Base-by-base conservation (phyloP, 495 filamentous ascomycete genomes). In the Bathelium albidoporum region DNA sequence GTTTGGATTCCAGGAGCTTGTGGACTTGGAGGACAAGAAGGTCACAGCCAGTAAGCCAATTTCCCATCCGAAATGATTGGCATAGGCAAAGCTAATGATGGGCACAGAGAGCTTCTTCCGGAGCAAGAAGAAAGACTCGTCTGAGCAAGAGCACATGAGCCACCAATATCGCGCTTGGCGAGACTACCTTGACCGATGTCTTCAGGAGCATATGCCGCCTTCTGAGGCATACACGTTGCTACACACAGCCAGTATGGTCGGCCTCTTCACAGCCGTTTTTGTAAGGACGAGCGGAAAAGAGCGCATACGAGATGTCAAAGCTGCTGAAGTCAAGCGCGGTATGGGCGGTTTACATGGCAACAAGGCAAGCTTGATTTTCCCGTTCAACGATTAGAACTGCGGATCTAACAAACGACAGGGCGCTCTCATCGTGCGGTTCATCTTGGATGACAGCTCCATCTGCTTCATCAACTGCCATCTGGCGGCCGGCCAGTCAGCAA, bases 381-480 rank as follows among this genome's bases (percentile, higher is more conserved):
- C 26, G 18, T n/a, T 18, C 14, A 22, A 18, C 22, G 29, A 49
- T 20, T 32, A 20, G 16, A 12, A 44, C 3, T 2, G 14, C 5
- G 34, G 14, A n/a, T 29, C 58, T 59, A 61, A 66, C 39, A 11
- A 18, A 28, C 43, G 62, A 18, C 62, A 87, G 83, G 92, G 92
- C 62, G 93, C 93, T n/a, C 82, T 98, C 58, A 78, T 97, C 61
- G 76, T 96, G 34, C 90, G 95, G 31, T 94, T 98, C 71, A 77
- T 91, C 60, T 76, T 98, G 0, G 94, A 98, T 66, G 91, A 97
- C 69, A 91, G 84, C 59, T 96, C 92, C 1, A 74, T 98, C 41
- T 97, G 94, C 76, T 94, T 98, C 74, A 85, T 97, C 72, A 98
- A 98, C 70, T 98, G 94, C 72, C 94, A 98, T 82, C 81, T 98